Evolutionary conservation across 177 flowering plant genomes (phyloP), one percentile per base, ranked within the genome.

Genomic region (Telopea speciosissima): DNA sequence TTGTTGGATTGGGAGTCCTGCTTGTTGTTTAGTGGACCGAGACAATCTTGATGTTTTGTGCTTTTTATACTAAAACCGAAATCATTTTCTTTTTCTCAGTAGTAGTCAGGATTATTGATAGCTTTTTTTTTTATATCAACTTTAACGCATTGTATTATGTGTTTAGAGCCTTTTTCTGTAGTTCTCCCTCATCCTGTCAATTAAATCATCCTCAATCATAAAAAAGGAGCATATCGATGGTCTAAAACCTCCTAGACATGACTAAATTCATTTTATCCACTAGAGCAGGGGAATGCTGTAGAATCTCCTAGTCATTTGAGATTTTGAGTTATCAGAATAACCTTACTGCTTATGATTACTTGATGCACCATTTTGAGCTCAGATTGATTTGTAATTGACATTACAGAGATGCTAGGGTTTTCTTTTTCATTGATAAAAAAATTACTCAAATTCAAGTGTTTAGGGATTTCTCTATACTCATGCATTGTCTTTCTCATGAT

Each of bases 131-230:
- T 60, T 62, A 36, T 22, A 40, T 24, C 28, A 28, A 56, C n/a
- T 25, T 64, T 58, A 49, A 36, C 40, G 33, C 40, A 63, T 24
- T 71, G 40, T 14, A 44, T 72, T 66, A 13, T 65, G 13, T 70
- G 61, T 79, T 62, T 42, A 92, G 99, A 36, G 40, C 40, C 40
- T 36, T n/a, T n/a, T n/a, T 36, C 40, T 36, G 7, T 36, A 8
- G 40, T 36, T 8, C 40, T 36, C 8, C 40, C 40, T 36, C 9
- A 5, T 8, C 40, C 7, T 36, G 40, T 36, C 40, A 2, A 36
- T 36, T 8, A 36, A 36, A 5, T 36, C 40, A 36, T 36, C 40
- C 40, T 36, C 8, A 36, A 28, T 28, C 31, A 28, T 2, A 28
- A 28, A 36, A 36, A 36, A 36, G 40, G 40, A 36, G 40, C 5